Evolutionary conservation across 2,329 filamentous ascomycete species (phyloP), one percentile per base, ranked within the genome.

Genomic region (Fusarium sp.): DNA sequence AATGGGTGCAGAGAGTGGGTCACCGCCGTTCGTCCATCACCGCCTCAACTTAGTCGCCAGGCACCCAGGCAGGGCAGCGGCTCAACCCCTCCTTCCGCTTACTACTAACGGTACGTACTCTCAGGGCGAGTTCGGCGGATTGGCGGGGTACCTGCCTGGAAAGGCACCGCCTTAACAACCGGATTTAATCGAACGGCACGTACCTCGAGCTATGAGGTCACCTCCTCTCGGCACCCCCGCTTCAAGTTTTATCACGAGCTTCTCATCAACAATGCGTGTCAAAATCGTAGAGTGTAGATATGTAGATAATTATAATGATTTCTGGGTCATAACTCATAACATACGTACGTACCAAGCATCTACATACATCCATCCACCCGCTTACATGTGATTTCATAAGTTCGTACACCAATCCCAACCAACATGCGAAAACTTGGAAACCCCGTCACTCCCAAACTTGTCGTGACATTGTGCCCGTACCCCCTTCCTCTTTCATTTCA

Each of bases 261-360:
- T 50, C 45, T 50, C 24, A 18, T 22, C 40, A 29, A 42, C 40
- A 11, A 45, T 47, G 38, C 2, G n/a, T 40, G 38, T 40, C 38
- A 45, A 11, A 34, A 29, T 29, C 27, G 27, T 29, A 29, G 27
- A 29, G 31, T 5, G 31, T 34, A 34, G 31, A 31, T 24, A 14
- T 22, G 9, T 52, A 29, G 47, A 16, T 52, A 38, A 50, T 38
- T 42, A 65, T 10, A 42, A 20, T 64, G 63, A 71, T 73, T 73
- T 74, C 67, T 73, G 71, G 71, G 50, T 73, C 71, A 65, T 73
- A 58, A 74, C 50, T 73, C 71, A 69, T 73, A 72, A 72, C 47
- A 52, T 52, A 62, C 69, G 65, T 69, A 65, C 57, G 31, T 72
- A 74, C 54, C 68, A 62, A 71, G 31, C 64, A 74, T 73, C 71